Evolutionary conservation across 768 basidiomycete genomes (phyloP).

Genomic region (Suillus ampliporus): DNA sequence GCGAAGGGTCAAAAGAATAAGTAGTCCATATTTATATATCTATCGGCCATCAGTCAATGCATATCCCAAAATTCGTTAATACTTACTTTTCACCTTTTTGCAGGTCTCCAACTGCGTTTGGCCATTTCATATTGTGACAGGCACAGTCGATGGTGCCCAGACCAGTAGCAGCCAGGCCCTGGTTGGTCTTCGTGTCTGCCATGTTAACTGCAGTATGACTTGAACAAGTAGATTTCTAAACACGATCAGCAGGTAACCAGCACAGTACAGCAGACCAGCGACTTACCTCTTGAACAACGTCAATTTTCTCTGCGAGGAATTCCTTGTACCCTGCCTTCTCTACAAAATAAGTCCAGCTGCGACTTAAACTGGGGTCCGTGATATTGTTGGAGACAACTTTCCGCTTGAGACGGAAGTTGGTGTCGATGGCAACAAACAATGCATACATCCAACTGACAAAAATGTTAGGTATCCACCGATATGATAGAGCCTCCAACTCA

Average conservation of each 20-base stretch:
- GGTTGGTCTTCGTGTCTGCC: constrained; percentile 1
- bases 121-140: constrained; percentile 18
- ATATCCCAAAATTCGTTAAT: not conserved
- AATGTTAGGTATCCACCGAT: too few species aligned
- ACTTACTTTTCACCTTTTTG: constrained; percentile 24
- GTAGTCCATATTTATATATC: constrained; percentile 1
- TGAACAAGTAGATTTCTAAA: not conserved
- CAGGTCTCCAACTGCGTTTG: constrained; percentile 17
- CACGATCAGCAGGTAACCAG: too few species aligned
- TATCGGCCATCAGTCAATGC: not conserved
- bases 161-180: constrained; percentile 12
- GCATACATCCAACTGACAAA: constrained; percentile 25
- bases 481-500: too few species aligned
- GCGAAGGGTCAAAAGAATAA: too few species aligned
- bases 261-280: too few species aligned
- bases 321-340: constrained; percentile 26
- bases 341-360: constrained; percentile 31
- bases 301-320: constrained; percentile 15
- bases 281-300: constrained; percentile 27
- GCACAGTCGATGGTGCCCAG: constrained; percentile 20
- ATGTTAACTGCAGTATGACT: too few species aligned
- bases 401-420: constrained; percentile 35
- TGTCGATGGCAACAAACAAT: constrained; percentile 32
- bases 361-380: constrained; percentile 26
- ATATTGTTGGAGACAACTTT: constrained; percentile 17